A percentile compares a stretch with the other conserved stretches of the same genome.
Evolutionary conservation across 768 basidiomycete species (phyloP).

Genomic region (Tylopilus balloui): DNA sequence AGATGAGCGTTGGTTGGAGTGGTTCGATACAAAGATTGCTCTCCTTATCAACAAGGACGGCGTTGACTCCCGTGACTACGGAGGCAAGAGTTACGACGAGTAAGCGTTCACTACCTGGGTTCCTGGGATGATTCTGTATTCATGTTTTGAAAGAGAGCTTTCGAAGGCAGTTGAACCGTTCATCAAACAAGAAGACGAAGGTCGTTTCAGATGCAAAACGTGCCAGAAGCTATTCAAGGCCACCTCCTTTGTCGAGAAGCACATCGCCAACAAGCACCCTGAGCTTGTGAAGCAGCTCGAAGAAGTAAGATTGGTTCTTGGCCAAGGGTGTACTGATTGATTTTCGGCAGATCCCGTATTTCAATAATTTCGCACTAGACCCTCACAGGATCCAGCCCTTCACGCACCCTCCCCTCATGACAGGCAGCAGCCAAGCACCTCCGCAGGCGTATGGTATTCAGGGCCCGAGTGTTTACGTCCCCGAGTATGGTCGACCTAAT

Average conservation of each 20-base stretch:
- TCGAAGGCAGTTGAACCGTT: slow-evolving; percentile 70
- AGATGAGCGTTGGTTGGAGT: slow-evolving; percentile 90
- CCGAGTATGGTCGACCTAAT: slow-evolving; percentile 39
- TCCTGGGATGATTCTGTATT: slow-evolving; percentile 13
- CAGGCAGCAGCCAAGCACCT: slow-evolving; percentile 70
- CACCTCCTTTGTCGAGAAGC: slow-evolving; percentile 95
- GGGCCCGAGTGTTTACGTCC: slow-evolving; percentile 49
- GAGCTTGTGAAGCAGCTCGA: slow-evolving; percentile 81
- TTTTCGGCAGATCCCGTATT: slow-evolving; percentile 66
- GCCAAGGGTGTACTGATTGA: slow-evolving; percentile 11
- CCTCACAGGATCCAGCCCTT: slow-evolving; percentile 89
- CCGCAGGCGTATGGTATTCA: slow-evolving; percentile 85
- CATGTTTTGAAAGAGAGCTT: slow-evolving; percentile 56
- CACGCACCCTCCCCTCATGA: slow-evolving; percentile 65
- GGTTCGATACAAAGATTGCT: slow-evolving; percentile 82
- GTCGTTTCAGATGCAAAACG: slow-evolving; percentile 93
- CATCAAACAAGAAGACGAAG: slow-evolving; percentile 95
- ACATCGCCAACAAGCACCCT: slow-evolving; percentile 91
- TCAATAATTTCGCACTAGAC: slow-evolving; percentile 96
- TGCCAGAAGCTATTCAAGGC: slow-evolving; percentile 99
- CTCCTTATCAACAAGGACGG: slow-evolving; percentile 72
- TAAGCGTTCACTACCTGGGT: slow-evolving; percentile 39
- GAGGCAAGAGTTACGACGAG: slow-evolving; percentile 89
- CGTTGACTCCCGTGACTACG: slow-evolving; percentile 84
- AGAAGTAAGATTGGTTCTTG: slow-evolving; percentile 50